Evolutionary conservation across 1,284 basidiomycete genomes (phyloP), one percentile per base, ranked within the genome.

Genomic region (Marasmius tenuissimus): DNA sequence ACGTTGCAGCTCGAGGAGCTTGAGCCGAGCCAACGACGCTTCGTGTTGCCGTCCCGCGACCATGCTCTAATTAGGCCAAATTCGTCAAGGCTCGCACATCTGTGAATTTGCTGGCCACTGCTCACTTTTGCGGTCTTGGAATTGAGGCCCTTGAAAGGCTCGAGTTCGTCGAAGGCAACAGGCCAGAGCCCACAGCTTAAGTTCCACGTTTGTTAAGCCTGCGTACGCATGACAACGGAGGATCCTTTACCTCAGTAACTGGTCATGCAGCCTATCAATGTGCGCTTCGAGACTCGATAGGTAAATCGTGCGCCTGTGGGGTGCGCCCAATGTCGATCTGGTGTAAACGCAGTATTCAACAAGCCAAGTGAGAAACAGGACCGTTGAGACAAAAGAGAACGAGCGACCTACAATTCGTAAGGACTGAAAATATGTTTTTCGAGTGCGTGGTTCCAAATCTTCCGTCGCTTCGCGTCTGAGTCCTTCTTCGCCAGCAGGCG

Each of bases 361-460:
- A 39, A 38, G 9, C 35, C 53, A 47, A 50, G 50, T 51, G 40
- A 53, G 42, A 35, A 40, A 42, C 22, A 2, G 34, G 34, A 34
- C 20, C 40, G 35, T 49, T 55, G 51, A 52, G 33, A 49, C n/a
- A 51, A 14, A 14, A n/a, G n/a, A 50, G 49, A 51, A 60, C 52
- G 33, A 47, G 20, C 20, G 22, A 76, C 81, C 57, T 67, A 88
- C 87, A 91, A 71, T 71, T 91, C 89, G 57, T 84, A 81, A 0
- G 87, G 81, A 1, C 75, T 81, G 72, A 92, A 92, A 27, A 92
- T 74, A 14, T 77, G 77, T 69, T 90, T 90, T 72, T 92, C 89
- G 61, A 90, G 80, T 1, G 84, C 82, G 65, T 90, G 89, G 56
- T 86, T 88, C 89, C 89, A 92, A 22, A 88, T 86, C 68, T 85